phyloP scores from a whole-genome alignment of 306 rosid genomes.

The Trifolium subterraneum region DNA sequence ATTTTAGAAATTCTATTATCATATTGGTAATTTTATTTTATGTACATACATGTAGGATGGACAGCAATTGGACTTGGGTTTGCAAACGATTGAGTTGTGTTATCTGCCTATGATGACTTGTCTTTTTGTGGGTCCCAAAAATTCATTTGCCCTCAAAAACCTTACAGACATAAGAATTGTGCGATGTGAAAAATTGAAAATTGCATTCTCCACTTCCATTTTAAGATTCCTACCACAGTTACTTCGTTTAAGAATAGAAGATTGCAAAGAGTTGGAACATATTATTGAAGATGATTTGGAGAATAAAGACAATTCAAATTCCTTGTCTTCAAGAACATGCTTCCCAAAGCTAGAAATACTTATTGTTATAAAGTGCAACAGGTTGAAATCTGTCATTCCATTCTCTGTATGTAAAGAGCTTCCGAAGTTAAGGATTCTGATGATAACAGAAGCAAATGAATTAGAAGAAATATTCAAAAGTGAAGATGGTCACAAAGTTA shows the following conservation, averaged over 20 bases:
- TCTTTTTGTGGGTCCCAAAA: background rate
- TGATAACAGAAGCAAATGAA: background rate
- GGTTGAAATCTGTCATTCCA: background rate
- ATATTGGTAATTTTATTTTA: too few relatives aligned
- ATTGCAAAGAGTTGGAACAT: slow-evolving; percentile 8
- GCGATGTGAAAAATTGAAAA: slow-evolving; percentile 9
- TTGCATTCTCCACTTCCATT: background rate
- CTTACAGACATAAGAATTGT: fast-evolving
- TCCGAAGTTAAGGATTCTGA: background rate
- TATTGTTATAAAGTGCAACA: fast-evolving
- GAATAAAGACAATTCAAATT: background rate
- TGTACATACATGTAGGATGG: background rate
- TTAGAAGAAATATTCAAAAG: slow-evolving; percentile 8
- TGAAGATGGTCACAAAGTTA: background rate
- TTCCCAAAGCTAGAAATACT: background rate
- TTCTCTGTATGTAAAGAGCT: background rate
- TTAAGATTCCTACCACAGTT: slow-evolving; percentile 3
- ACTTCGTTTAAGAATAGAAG: fast-evolving
- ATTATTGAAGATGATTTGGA: slow-evolving; percentile 30
- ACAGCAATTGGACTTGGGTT: background rate
- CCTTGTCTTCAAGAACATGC: background rate
- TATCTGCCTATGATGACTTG: background rate
- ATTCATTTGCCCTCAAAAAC: background rate
- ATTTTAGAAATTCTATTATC: background rate
- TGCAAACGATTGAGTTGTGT: background rate